Conservation (phyloP, 192 early-diverging fungal species). For the Entomortierella parvispora region DNA sequence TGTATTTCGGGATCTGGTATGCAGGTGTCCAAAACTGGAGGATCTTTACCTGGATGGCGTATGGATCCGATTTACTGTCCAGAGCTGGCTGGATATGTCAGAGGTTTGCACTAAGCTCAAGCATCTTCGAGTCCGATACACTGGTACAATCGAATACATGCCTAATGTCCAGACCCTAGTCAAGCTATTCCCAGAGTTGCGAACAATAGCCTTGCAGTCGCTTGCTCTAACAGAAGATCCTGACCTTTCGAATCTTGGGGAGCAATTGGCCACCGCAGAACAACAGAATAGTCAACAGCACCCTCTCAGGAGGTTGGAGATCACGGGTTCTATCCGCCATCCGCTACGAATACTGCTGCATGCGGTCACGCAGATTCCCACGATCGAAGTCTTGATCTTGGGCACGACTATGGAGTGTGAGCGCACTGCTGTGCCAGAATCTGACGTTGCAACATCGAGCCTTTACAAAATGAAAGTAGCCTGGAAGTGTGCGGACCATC, state of each 20-base stretch:
- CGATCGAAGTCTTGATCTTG: slow-evolving; percentile 6
- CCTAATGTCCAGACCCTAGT: slow-evolving; percentile 5
- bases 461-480: not conserved
- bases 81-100: slow-evolving; percentile 12
- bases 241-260: slow-evolving; percentile 11
- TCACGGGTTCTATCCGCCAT: slow-evolving; percentile 12
- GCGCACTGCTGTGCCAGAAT: not conserved
- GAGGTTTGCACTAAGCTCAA: not conserved
- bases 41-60: slow-evolving; percentile 17
- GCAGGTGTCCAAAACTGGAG: slow-evolving; percentile 12
- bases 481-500: slow-evolving; percentile 15
- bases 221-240: slow-evolving; percentile 11
- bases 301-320: slow-evolving; percentile 11
- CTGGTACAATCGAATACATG: slow-evolving; percentile 6
- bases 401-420: slow-evolving; percentile 8
- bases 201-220: not conserved
- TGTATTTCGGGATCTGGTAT: slow-evolving; percentile 2
- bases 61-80: slow-evolving; percentile 6
- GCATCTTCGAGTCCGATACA: slow-evolving; percentile 2
- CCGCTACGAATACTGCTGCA: slow-evolving; percentile 17
- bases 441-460: not conserved
- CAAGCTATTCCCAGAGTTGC: slow-evolving; percentile 4
- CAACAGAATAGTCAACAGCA: not conserved
- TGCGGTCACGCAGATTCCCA: not conserved
- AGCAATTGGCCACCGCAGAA: not conserved